Conservation (phyloP, 192 early-diverging fungal species). For the Geosiphon pyriformis region DNA sequence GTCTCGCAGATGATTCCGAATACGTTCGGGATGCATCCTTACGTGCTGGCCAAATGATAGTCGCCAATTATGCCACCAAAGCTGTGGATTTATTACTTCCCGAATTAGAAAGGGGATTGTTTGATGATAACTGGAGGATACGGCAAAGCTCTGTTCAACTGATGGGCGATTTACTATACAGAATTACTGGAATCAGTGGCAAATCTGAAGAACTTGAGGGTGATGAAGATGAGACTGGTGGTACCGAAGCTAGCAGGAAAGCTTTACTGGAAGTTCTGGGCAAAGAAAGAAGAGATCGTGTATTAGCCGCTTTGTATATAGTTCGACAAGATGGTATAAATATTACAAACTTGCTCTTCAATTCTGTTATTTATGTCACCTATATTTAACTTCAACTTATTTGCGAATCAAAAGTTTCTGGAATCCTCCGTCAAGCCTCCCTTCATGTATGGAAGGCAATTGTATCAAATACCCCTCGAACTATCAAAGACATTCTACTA, state of each 20-base stretch:
- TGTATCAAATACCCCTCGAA: constrained; percentile 93
- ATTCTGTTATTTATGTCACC: too few species aligned
- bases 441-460: constrained; percentile 93
- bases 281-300: constrained; percentile 73
- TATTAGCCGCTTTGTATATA: constrained; percentile 90
- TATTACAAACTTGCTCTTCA: background rate
- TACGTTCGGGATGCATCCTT: constrained; percentile 88
- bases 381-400: too few species aligned
- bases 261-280: constrained; percentile 79
- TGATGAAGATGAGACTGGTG: constrained; percentile 44
- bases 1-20: constrained; percentile 94
- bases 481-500: constrained; percentile 90
- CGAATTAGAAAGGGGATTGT: constrained; percentile 83
- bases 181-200: constrained; percentile 76
- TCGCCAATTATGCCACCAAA: constrained; percentile 81
- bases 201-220: constrained; percentile 61
- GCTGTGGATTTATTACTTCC: constrained; percentile 88
- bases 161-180: constrained; percentile 89
- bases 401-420: constrained; percentile 43
- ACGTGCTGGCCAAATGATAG: constrained; percentile 89
- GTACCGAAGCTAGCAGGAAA: constrained; percentile 60
- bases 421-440: constrained; percentile 82
- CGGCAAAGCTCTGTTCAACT: constrained; percentile 90
- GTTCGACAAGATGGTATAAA: constrained; percentile 74
- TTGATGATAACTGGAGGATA: constrained; percentile 94